Evolutionary conservation across 1,284 basidiomycete genomes (phyloP), one percentile per base, ranked within the genome.

Genomic region (Trametes sp.): DNA sequence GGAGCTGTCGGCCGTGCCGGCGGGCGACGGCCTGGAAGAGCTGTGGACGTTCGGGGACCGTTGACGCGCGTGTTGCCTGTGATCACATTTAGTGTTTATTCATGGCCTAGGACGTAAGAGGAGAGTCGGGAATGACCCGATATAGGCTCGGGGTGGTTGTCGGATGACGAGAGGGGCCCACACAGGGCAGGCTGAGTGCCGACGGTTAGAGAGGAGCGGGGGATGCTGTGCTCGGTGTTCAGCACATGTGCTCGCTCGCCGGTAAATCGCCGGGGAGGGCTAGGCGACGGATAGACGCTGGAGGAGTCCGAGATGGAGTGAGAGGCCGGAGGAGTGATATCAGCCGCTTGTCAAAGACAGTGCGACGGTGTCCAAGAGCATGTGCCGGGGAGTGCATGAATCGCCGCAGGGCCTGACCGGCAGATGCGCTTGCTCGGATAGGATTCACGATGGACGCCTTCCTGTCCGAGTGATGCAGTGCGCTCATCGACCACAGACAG

Each of bases 1-100:
- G 50, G 65, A 66, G 59, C 44, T 56, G 38, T 46, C 53, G 24
- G 44, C 52, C 23, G 52, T 54, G 53, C 49, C 48, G 16, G 63
- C 62, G 41, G 55, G 29, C 14, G 66, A 67, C 42, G 56, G 58
- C n/a, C 26, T 64, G 55, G 58, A 58, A 19, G 61, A 64, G 42
- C 52, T 67, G 49, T 67, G 66, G 66, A 51, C 51, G 31, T 58
- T 67, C 23, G 58, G 57, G 2, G 9, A 23, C 1, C n/a, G 28
- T 44, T 28, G 36, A 41, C 26, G 33, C 21, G 7, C n/a, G 16
- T 26, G 31, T 16, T n/a, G 35, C 4, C 14, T 50, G 23, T 28
- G 33, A 33, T 33, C 31, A 11, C 31, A 11, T 6, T 5, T 11
- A 6, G 5, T 11, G 31, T 33, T 5, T 11, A 33, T 33, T 5